Conservation (phyloP, 257 asterid species). For the Solanum habrochaites region DNA sequence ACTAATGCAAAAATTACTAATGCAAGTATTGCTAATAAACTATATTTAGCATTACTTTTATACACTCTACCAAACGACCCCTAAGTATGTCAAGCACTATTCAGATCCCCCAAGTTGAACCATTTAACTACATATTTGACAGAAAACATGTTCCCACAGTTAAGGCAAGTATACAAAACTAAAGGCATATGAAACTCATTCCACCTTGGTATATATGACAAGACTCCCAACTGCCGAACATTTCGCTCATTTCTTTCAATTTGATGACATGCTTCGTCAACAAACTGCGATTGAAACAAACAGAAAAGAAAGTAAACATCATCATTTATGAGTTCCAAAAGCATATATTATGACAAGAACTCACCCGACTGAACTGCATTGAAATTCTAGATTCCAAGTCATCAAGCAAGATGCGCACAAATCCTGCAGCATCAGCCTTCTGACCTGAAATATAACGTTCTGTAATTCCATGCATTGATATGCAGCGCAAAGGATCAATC, state of each 20-base stretch:
- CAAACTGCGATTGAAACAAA: slow-evolving; percentile 46
- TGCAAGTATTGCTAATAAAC: too few relatives aligned
- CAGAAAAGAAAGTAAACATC: slow-evolving; percentile 10
- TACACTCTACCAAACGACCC: too few relatives aligned
- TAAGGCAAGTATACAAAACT: background rate
- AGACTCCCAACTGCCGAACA: slow-evolving; percentile 76
- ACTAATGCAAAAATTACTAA: too few relatives aligned
- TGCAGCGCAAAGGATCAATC: slow-evolving; percentile 91
- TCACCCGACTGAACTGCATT: slow-evolving; percentile 64
- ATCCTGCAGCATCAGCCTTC: slow-evolving; percentile 92
- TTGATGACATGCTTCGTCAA: slow-evolving; percentile 95
- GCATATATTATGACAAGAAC: slow-evolving; percentile 9
- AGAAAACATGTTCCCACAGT: background rate
- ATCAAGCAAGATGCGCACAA: slow-evolving; percentile 83
- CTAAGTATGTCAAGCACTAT: background rate
- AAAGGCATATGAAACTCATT: background rate
- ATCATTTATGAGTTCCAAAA: background rate
- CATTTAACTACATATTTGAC: background rate
- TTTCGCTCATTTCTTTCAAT: slow-evolving; percentile 80
- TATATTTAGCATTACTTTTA: too few relatives aligned
- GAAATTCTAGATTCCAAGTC: slow-evolving; percentile 85
- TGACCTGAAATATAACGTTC: slow-evolving; percentile 84
- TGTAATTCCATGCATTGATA: slow-evolving; percentile 96
- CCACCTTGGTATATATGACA: slow-evolving; percentile 87
- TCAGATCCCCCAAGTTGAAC: background rate